These are phyloP conservation scores for Goffeauzyma gilvescens DNA, from an alignment of 768 basidiomycete genomes.

Conservation along the genomic window DNA sequence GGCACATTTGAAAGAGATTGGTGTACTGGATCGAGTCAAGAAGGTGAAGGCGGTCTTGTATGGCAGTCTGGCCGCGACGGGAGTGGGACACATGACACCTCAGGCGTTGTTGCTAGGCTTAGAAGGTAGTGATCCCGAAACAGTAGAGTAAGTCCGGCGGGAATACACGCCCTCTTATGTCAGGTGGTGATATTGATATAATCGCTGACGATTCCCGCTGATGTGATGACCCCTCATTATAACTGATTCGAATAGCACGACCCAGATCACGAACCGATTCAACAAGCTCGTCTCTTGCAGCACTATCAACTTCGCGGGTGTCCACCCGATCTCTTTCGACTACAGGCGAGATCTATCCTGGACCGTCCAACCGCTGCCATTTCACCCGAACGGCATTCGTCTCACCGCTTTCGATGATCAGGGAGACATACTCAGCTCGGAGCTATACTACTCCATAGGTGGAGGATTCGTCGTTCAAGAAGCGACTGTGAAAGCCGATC, in stretches of 20 bases:
- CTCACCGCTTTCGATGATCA: constrained; percentile 64
- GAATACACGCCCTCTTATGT: too few species aligned
- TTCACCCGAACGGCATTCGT: constrained; percentile 59
- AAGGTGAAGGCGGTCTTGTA: constrained; percentile 78
- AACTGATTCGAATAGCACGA: too few species aligned
- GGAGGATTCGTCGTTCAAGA: constrained; percentile 93
- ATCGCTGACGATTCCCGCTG: too few species aligned
- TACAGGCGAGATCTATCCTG: constrained; percentile 69
- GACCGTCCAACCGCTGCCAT: constrained; percentile 19
- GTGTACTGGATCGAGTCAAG: constrained; percentile 48
- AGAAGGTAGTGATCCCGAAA: constrained; percentile 55
- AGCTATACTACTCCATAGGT: constrained; percentile 59
- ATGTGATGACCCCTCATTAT: too few species aligned
- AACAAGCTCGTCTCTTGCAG: too few species aligned
- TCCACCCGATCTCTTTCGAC: constrained; percentile 61
- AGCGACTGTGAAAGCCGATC: too few species aligned
- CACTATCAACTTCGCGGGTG: constrained; percentile 54
- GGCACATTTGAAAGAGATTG: constrained; percentile 37
- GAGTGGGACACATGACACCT: constrained; percentile 34
- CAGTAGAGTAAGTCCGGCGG: constrained; percentile 42
- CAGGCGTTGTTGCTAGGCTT: constrained; percentile 29
- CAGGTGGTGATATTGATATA: too few species aligned
- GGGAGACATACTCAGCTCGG: constrained; percentile 78
- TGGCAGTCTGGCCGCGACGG: constrained; percentile 84
- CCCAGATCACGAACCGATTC: too few species aligned